Conservation (phyloP, 805 yeast genomes). For the Saccharomycopsis sp. region DNA sequence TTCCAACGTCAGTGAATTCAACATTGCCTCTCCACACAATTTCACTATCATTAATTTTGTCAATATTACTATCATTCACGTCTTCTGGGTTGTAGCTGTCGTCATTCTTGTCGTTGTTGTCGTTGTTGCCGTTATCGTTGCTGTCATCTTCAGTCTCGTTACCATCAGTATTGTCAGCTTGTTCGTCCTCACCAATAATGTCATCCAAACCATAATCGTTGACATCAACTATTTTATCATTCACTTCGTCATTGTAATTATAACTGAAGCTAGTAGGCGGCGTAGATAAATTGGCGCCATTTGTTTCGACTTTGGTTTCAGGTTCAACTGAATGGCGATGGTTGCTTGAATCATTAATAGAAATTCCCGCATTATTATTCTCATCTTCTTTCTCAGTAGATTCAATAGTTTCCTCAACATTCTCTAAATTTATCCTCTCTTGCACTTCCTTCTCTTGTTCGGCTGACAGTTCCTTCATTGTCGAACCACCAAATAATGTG, state of each 20-base stretch:
- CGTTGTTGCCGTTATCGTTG: background rate
- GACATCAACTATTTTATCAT: slow-evolving; percentile 5
- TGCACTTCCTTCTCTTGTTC: background rate
- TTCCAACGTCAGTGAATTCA: slow-evolving; percentile 2
- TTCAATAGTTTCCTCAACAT: background rate
- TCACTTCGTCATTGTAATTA: slow-evolving; percentile 19
- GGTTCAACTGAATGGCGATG: too few species aligned
- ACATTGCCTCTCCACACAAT: slow-evolving; percentile 8
- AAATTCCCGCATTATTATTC: background rate
- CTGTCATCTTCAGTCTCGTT: slow-evolving; percentile 19
- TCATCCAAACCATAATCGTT: slow-evolving; percentile 19
- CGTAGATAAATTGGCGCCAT: slow-evolving; percentile 11
- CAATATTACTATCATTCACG: background rate
- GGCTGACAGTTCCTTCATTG: too few species aligned
- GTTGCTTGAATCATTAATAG: background rate
- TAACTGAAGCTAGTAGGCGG: slow-evolving; percentile 8
- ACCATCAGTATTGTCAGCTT: slow-evolving; percentile 13
- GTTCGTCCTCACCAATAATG: slow-evolving; percentile 14
- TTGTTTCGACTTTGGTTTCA: too few species aligned
- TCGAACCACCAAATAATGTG: background rate
- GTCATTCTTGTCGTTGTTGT: background rate
- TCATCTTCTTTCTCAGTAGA: background rate
- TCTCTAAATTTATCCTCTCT: background rate
- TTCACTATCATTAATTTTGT: background rate
- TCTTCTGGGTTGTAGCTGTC: background rate